phyloP scores from a whole-genome alignment of 805 yeast species.

The Kazachstania africana region DNA sequence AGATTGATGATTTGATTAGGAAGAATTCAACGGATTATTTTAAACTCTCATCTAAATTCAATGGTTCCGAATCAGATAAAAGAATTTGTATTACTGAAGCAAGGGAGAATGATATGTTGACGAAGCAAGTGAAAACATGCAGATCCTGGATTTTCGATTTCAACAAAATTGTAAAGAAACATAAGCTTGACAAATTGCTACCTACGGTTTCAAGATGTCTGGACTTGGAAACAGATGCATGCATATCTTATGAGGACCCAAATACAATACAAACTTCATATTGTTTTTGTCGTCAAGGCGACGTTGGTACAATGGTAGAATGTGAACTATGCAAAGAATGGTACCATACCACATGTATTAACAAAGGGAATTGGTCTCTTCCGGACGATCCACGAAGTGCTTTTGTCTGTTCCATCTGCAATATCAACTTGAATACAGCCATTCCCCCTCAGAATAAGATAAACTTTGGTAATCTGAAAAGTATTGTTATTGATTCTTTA shows the following conservation, averaged over 20 bases:
- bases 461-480: constrained; percentile 11
- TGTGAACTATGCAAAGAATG: constrained; percentile 64
- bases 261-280: constrained; percentile 21
- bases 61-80: constrained; percentile 22
- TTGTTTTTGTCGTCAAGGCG: constrained; percentile 54
- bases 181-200: constrained; percentile 2
- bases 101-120: constrained; percentile 11
- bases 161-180: constrained; percentile 2
- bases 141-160: constrained; percentile 7
- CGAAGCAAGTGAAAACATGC: constrained; percentile 5
- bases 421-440: constrained; percentile 12
- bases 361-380: constrained; percentile 25
- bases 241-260: constrained; percentile 5
- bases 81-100: constrained; percentile 26
- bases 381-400: constrained; percentile 26
- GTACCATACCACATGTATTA: constrained; percentile 55
- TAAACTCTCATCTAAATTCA: constrained; percentile 9
- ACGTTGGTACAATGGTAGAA: constrained; percentile 53
- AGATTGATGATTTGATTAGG: constrained; percentile 3
- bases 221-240: constrained; percentile 15
- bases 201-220: constrained; percentile 10
- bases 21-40: constrained; percentile 3
- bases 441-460: background rate
- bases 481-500: constrained; percentile 10
- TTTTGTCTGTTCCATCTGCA: constrained; percentile 48